Conservation (phyloP, 352 stramenopile species). For the Phytophthora hybrid region DNA sequence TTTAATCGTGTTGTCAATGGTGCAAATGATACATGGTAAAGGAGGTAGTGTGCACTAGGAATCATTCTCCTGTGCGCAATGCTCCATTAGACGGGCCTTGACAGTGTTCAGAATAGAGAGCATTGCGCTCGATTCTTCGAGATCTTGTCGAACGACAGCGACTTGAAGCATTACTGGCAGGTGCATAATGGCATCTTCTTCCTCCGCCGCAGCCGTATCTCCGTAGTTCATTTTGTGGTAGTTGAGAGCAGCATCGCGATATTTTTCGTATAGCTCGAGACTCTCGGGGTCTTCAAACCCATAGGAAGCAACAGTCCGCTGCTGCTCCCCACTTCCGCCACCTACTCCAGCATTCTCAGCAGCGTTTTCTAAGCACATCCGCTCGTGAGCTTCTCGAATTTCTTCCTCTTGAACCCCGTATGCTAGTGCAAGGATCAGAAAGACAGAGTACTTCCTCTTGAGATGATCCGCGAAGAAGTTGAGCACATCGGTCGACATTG, state of each 20-base stretch:
- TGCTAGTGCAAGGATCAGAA: constrained; percentile 82
- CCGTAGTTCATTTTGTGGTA: constrained; percentile 91
- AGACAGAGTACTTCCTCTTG: constrained; percentile 90
- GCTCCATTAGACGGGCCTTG: constrained; percentile 68
- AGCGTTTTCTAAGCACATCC: constrained; percentile 85
- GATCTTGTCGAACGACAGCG: constrained; percentile 69
- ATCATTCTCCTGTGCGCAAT: constrained; percentile 65
- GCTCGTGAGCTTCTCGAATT: constrained; percentile 83
- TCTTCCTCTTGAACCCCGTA: constrained; percentile 81
- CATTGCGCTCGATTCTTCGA: constrained; percentile 81
- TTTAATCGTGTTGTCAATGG: constrained; percentile 16
- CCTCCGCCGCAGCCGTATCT: constrained; percentile 73
- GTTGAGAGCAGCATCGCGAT: constrained; percentile 80
- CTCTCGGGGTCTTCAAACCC: constrained; percentile 83
- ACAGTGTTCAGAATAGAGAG: constrained; percentile 79
- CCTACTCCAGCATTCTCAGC: constrained; percentile 78
- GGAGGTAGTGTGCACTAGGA: too few species aligned
- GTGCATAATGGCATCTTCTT: constrained; percentile 92
- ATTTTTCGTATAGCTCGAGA: constrained; percentile 86
- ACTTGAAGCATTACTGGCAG: constrained; percentile 90
- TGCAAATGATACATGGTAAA: constrained; percentile 33
- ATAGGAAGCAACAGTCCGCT: constrained; percentile 60
- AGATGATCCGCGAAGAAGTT: constrained; percentile 89
- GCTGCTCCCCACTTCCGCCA: constrained; percentile 66
- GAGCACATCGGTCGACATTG: constrained; percentile 67